A percentile compares a stretch with the other conserved stretches of the same genome.
These are phyloP conservation scores for Erysiphe pulchra DNA, from an alignment of 2,329 filamentous ascomycete genomes.

Conservation along the genomic window DNA sequence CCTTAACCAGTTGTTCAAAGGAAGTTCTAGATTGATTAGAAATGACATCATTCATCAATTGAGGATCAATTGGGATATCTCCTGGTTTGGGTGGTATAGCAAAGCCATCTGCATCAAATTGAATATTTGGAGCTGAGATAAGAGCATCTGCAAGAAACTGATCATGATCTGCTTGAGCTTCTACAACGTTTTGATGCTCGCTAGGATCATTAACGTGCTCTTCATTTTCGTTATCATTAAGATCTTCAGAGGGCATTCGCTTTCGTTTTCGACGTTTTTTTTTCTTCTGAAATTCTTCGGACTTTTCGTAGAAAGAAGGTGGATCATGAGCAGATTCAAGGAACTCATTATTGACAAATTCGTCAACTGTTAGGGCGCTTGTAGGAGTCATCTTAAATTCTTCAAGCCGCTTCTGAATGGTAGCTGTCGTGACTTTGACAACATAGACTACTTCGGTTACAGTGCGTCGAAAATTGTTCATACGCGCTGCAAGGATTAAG, in stretches of 20 bases:
- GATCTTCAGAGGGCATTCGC: background rate
- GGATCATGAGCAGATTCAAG: constrained; percentile 56
- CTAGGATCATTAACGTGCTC: constrained; percentile 8
- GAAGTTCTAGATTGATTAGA: constrained; percentile 6
- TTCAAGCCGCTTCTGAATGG: constrained; percentile 70
- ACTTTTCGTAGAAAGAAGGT: constrained; percentile 51
- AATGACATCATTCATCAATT: constrained; percentile 2
- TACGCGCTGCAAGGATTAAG: constrained; percentile 78
- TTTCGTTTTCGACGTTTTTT: constrained; percentile 16
- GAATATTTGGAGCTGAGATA: constrained; percentile 10
- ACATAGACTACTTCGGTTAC: constrained; percentile 93
- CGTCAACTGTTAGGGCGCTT: constrained; percentile 62
- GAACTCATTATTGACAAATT: constrained; percentile 51
- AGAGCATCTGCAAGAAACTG: background rate
- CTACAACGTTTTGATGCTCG: background rate
- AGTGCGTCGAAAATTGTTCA: constrained; percentile 92
- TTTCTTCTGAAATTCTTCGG: constrained; percentile 28
- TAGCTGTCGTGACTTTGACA: constrained; percentile 85
- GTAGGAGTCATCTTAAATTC: constrained; percentile 79
- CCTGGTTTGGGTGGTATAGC: constrained; percentile 25
- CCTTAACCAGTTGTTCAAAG: constrained; percentile 18
- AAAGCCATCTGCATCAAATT: constrained; percentile 41
- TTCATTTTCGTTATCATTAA: constrained; percentile 7
- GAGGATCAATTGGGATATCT: constrained; percentile 2
- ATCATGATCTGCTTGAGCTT: background rate